A percentile compares a stretch with the other conserved stretches of the same genome.
phyloP scores from a whole-genome alignment of 202 grass and related monocot species.

The Dendrocalamus latiflorus region DNA sequence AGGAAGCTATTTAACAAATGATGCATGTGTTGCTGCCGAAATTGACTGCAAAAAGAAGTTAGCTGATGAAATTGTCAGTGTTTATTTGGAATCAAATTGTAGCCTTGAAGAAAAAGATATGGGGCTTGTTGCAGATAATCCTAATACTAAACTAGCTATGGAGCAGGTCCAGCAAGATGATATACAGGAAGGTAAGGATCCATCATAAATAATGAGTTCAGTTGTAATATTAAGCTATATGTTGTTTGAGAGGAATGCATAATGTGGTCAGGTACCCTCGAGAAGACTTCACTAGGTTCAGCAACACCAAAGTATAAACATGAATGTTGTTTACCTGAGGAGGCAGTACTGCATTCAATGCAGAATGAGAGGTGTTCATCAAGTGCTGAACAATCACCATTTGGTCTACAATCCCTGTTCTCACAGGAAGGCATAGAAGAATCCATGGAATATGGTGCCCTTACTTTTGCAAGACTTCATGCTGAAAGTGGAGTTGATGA shows the following conservation, averaged over 20 bases:
- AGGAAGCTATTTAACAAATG: not conserved
- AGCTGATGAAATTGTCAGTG: not conserved
- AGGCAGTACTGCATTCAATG: not conserved
- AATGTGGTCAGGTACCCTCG: slow-evolving; percentile 20
- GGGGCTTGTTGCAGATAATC: not conserved
- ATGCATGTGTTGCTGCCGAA: not conserved
- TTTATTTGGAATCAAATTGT: slow-evolving; percentile 4
- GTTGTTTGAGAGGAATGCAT: slow-evolving; percentile 15
- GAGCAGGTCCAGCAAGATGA: slow-evolving; percentile 7
- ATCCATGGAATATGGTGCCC: not conserved
- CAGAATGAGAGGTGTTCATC: not conserved
- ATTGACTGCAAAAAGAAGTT: not conserved
- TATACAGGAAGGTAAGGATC: slow-evolving; percentile 15
- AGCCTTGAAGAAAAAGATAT: not conserved
- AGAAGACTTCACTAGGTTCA: slow-evolving; percentile 13
- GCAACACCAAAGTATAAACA: not conserved
- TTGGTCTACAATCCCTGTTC: not conserved
- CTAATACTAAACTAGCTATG: not conserved
- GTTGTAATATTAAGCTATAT: not conserved
- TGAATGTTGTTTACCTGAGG: not conserved
- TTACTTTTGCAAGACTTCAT: not conserved
- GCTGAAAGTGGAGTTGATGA: not conserved
- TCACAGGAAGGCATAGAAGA: not conserved
- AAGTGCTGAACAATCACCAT: not conserved
- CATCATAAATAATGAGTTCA: not conserved